These are phyloP conservation scores for Helotiales sp. DNA, from an alignment of 2,329 filamentous ascomycete species.

Conservation along the genomic window DNA sequence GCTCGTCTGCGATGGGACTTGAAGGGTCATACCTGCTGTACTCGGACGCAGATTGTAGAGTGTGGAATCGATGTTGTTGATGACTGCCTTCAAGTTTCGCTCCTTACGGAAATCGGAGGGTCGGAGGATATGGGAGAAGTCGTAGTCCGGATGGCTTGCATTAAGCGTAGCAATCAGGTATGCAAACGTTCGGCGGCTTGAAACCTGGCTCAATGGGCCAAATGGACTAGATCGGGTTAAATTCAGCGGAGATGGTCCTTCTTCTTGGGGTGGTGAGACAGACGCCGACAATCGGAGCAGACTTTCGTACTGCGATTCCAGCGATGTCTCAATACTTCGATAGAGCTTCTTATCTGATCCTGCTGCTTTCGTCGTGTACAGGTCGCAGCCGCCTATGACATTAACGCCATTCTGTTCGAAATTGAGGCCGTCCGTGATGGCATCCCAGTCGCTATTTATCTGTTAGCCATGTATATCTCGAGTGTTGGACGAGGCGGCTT, in stretches of 20 bases:
- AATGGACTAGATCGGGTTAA: slow-evolving; percentile 89
- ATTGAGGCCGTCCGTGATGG: slow-evolving; percentile 88
- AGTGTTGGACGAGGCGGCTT: too few species aligned
- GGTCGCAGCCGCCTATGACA: slow-evolving; percentile 89
- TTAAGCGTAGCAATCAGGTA: slow-evolving; percentile 97
- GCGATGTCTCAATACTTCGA: slow-evolving; percentile 87
- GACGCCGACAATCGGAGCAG: slow-evolving; percentile 83
- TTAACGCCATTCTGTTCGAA: slow-evolving; percentile 93
- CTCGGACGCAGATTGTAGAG: slow-evolving; percentile 81
- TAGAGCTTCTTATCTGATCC: slow-evolving; percentile 96
- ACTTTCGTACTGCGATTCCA: slow-evolving; percentile 89
- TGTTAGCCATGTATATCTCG: too few species aligned
- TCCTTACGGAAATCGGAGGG: slow-evolving; percentile 90
- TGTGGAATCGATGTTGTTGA: slow-evolving; percentile 84
- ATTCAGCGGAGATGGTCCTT: slow-evolving; percentile 65
- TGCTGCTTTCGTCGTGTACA: slow-evolving; percentile 96
- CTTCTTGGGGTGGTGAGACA: slow-evolving; percentile 79
- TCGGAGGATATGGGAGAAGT: slow-evolving; percentile 89
- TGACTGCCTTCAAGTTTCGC: slow-evolving; percentile 75
- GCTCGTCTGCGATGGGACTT: slow-evolving; percentile 39
- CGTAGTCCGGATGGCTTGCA: slow-evolving; percentile 93
- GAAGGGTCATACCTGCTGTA: slow-evolving; percentile 39
- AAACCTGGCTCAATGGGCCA: slow-evolving; percentile 82
- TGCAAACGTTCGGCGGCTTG: slow-evolving; percentile 87
- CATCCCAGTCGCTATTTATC: slow-evolving; percentile 89